Base-by-base conservation (phyloP, 2,329 filamentous ascomycete species). In the Corniculantispora saksenae region DNA sequence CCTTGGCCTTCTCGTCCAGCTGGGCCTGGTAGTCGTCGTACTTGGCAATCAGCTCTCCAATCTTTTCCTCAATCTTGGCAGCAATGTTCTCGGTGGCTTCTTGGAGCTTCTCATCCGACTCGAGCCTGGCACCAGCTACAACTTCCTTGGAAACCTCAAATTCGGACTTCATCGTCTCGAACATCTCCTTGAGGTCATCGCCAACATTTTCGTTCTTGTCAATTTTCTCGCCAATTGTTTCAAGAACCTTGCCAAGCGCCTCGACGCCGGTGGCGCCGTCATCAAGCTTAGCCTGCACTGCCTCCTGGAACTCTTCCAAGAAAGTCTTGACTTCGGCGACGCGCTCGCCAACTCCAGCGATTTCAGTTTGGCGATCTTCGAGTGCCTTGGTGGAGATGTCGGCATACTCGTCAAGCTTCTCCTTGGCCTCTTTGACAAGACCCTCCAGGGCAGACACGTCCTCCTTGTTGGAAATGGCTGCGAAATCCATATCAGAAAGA, bases 141-240 rank as follows among this genome's bases (percentile, higher is more conserved):
- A 91, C 88, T 19, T 89, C 88, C 70, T 92, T 91, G 13, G 92
- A 90, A 68, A 94, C 91, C 72, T 97, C 93, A 66, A 98, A 97
- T 74, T 97, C 94, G 1, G 86, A 81, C 75, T 91, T 93, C 77
- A 98, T 88, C 2, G 88, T 86, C 63, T 92, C 89, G 48, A 89
- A 86, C 75, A 94, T 84, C 63, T 90, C 89, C 71, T 89, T 89
- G 61, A 94, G 80, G 67, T 89, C 89, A n/a, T 86, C 82, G 32
- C 82, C 79, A 25, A 88, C 76, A 48, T 77, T 83, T 43, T 84
- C 83, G 66, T 88, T 89, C 70, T 84, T 83, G 63, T 80, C 80
- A 43, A 89, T 80, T 51, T 84, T 85, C 71, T 91, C 89, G 72
- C 89, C 83, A 66, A 94, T 81, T 51, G 84, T 82, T 69, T 91